Evolutionary conservation across 2,329 filamentous ascomycete species (phyloP).

Genomic region (Aureobasidium uvarum): DNA sequence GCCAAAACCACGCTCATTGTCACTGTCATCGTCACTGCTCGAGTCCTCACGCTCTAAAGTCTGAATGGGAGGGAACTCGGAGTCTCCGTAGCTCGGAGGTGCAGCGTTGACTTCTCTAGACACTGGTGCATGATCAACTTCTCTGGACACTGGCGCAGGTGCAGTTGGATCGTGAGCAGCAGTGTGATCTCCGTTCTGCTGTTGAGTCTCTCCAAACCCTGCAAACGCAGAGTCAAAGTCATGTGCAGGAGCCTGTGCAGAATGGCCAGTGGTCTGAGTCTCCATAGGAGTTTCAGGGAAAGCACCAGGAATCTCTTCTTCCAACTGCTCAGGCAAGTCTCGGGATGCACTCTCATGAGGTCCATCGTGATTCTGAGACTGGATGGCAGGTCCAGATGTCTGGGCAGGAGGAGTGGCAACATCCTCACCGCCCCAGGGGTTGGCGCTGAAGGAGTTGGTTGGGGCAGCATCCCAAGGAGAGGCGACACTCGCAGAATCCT

Average conservation of each 20-base stretch:
- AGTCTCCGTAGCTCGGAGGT: constrained; percentile 32
- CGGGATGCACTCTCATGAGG: not conserved
- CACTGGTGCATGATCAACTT: constrained; percentile 28
- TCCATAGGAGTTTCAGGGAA: constrained; percentile 49
- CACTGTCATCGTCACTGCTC: constrained; percentile 66
- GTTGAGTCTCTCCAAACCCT: constrained; percentile 56
- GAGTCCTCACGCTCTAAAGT: constrained; percentile 79
- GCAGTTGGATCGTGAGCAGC: constrained; percentile 38
- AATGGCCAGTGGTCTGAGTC: constrained; percentile 18
- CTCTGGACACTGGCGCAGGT: constrained; percentile 41
- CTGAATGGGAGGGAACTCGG: constrained; percentile 90
- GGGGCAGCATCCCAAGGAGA: constrained; percentile 23
- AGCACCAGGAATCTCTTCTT: constrained; percentile 48
- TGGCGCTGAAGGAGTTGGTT: not conserved
- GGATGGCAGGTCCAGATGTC: constrained; percentile 69
- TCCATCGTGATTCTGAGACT: not conserved
- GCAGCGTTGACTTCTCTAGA: constrained; percentile 30
- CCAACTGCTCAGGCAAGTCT: constrained; percentile 46
- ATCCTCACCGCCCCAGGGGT: constrained; percentile 16
- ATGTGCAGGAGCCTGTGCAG: constrained; percentile 37
- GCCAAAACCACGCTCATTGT: constrained; percentile 74
- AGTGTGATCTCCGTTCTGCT: constrained; percentile 29
- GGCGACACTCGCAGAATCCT: constrained; percentile 12
- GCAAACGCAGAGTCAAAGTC: constrained; percentile 87
- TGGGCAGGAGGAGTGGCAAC: constrained; percentile 50